Evolutionary conservation across 345 rosid species (phyloP).

Genomic region (Citrus cavaleriei): DNA sequence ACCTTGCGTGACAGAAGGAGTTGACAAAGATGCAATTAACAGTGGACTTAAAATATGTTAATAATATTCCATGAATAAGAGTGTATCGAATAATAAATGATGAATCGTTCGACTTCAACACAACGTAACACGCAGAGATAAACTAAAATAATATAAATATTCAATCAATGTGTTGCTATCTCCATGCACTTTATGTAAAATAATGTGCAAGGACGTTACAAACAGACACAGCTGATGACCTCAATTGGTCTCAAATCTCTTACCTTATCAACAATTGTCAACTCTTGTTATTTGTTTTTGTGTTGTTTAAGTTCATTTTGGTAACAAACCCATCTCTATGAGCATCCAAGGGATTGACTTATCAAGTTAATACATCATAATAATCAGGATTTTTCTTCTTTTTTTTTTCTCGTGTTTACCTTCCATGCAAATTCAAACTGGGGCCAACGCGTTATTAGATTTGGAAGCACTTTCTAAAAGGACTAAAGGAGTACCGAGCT

Average conservation of each 20-base stretch:
- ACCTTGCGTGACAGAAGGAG: slow-evolving; percentile 18
- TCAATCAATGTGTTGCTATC: slow-evolving; percentile 13
- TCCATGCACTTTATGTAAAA: slow-evolving; percentile 28
- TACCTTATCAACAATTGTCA: slow-evolving; percentile 32
- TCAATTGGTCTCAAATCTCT: slow-evolving; percentile 19
- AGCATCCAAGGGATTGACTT: slow-evolving; percentile 25
- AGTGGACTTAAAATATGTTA: slow-evolving; percentile 16
- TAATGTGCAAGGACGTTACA: slow-evolving; percentile 11
- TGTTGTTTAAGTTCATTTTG: neutral
- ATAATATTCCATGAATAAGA: slow-evolving; percentile 18
- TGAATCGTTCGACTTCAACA: slow-evolving; percentile 8
- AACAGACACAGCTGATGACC: slow-evolving; percentile 40
- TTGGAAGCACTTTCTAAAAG: neutral
- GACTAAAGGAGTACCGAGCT: neutral
- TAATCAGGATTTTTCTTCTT: neutral
- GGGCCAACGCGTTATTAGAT: neutral
- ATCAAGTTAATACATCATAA: neutral
- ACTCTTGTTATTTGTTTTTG: slow-evolving; percentile 9
- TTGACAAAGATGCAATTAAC: slow-evolving; percentile 29
- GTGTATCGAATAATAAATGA: neutral
- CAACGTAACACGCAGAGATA: neutral
- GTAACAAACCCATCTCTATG: slow-evolving; percentile 17
- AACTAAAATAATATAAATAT: neutral
- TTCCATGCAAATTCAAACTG: neutral
- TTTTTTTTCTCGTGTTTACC: neutral